Percentiles rank a stretch among this genome's conserved stretches.
Evolutionary conservation across 2,329 filamentous ascomycete genomes (phyloP).

Genomic region (Aspergillus persii): DNA sequence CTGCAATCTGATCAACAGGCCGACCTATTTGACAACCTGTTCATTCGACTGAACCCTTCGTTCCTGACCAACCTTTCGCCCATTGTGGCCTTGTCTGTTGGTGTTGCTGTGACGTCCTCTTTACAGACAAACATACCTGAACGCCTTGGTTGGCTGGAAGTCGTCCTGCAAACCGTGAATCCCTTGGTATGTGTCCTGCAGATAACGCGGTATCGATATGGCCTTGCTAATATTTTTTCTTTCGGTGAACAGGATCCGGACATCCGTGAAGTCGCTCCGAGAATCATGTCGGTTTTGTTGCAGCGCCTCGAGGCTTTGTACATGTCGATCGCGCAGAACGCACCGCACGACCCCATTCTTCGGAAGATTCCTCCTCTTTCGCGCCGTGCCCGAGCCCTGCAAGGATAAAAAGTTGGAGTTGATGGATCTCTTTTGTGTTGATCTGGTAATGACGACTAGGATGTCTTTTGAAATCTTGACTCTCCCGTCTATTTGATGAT

Average conservation of each 20-base stretch:
- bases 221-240: constrained; percentile 5
- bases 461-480: too few relatives aligned
- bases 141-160: constrained; percentile 59
- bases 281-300: constrained; percentile 60
- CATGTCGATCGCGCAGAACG: constrained; percentile 54
- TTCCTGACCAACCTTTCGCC: constrained; percentile 57
- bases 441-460: background rate
- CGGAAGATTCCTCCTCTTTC: constrained; percentile 50
- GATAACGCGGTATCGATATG: background rate
- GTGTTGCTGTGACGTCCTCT: constrained; percentile 59
- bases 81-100: constrained; percentile 60
- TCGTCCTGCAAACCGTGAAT: constrained; percentile 55
- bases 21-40: constrained; percentile 62
- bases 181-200: constrained; percentile 45
- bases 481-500: background rate
- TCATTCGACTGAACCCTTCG: constrained; percentile 56
- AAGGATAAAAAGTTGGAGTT: constrained; percentile 11
- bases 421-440: background rate
- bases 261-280: constrained; percentile 55
- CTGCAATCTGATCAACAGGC: constrained; percentile 59
- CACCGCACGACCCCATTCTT: constrained; percentile 52
- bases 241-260: constrained; percentile 47
- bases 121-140: constrained; percentile 53
- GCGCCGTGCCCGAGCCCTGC: constrained; percentile 41
- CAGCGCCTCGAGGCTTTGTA: constrained; percentile 58